A percentile compares a stretch with the other conserved stretches of the same genome.
Evolutionary conservation across 139 green algal genomes (phyloP).

Genomic region (Closterium sp.): DNA sequence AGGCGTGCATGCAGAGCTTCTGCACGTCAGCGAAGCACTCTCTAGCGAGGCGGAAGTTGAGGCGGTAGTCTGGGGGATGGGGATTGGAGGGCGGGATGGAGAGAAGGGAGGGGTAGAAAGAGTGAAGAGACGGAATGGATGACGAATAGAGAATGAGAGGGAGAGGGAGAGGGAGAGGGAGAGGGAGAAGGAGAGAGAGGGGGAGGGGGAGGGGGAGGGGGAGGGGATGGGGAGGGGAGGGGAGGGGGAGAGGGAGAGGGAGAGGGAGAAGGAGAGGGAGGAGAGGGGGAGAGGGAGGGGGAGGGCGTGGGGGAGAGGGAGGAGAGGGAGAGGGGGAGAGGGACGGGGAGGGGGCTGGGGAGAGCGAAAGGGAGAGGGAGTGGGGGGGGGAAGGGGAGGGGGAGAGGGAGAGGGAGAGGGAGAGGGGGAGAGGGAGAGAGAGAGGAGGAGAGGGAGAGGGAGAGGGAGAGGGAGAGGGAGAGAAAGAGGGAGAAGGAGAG

Average conservation of each 20-base stretch:
- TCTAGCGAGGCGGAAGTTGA: constrained; percentile 77
- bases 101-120: not conserved
- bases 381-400: too few relatives aligned
- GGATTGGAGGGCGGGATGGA: constrained; percentile 61
- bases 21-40: constrained; percentile 73
- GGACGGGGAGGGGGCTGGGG: too few relatives aligned
- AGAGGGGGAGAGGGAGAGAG: not conserved
- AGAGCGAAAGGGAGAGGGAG: not conserved
- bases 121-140: not conserved
- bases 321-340: not conserved
- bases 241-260: not conserved
- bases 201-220: not conserved
- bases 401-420: not conserved
- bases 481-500: constrained; percentile 72
- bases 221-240: too few relatives aligned
- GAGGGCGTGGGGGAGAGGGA: too few relatives aligned
- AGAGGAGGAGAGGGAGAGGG: constrained; percentile 59
- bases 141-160: constrained; percentile 73
- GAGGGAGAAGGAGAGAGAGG: too few relatives aligned
- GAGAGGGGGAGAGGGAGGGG: not conserved
- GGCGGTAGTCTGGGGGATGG: constrained; percentile 69
- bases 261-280: too few relatives aligned
- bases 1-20: constrained; percentile 64
- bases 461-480: not conserved
- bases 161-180: constrained; percentile 62